These are phyloP conservation scores for Cercospora beticola DNA, from an alignment of 2,329 filamentous ascomycete species.

Conservation along the genomic window DNA sequence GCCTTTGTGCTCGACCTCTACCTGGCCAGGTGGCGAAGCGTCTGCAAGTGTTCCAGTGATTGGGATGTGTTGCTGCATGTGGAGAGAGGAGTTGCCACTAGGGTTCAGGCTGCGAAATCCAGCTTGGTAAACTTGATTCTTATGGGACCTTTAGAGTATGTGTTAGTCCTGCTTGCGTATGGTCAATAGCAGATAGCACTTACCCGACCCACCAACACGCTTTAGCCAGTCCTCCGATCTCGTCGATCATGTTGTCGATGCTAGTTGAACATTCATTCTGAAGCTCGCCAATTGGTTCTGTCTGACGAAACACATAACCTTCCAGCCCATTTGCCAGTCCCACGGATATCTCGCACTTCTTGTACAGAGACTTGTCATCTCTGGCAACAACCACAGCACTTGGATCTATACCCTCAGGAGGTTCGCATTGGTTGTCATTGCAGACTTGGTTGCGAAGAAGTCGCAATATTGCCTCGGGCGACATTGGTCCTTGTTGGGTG, in stretches of 20 bases:
- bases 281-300: constrained; percentile 6
- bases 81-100: constrained; percentile 2
- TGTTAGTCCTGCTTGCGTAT: background rate
- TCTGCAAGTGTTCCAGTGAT: constrained; percentile 1
- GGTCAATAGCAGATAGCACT: background rate
- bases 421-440: constrained; percentile 12
- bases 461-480: constrained; percentile 12
- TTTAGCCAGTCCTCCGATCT: constrained; percentile 12
- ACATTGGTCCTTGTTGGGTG: constrained; percentile 15
- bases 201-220: constrained; percentile 18
- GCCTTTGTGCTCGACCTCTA: background rate
- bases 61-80: constrained; percentile 9
- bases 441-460: constrained; percentile 17
- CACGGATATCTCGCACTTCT: constrained; percentile 19
- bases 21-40: background rate
- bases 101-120: constrained; percentile 14
- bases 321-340: constrained; percentile 17
- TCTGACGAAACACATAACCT: constrained; percentile 16
- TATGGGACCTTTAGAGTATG: constrained; percentile 6
- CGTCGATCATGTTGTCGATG: constrained; percentile 16
- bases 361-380: constrained; percentile 14
- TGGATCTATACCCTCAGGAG: constrained; percentile 10
- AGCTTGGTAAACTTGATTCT: constrained; percentile 20
- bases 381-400: constrained; percentile 15
- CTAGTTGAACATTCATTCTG: constrained; percentile 13